These are phyloP conservation scores for Macrocystidia cucumis DNA, from an alignment of 1,284 basidiomycete species.

Conservation along the genomic window DNA sequence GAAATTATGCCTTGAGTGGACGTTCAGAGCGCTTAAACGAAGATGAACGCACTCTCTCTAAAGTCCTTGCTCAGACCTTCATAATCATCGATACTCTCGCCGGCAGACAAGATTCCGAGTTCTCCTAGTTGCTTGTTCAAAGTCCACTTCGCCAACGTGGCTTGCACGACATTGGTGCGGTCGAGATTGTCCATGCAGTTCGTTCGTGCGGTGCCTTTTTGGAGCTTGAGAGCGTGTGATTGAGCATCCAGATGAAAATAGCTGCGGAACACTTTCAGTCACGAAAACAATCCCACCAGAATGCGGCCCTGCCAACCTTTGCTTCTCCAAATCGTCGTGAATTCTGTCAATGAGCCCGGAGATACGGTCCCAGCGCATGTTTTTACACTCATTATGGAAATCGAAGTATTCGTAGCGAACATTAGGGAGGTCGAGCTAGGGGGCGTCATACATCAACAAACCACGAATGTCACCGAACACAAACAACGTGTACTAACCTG, in stretches of 20 bases:
- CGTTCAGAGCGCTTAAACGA: not conserved
- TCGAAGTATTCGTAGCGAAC: conserved; percentile 96
- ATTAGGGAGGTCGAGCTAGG: conserved; percentile 51
- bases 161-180: conserved; percentile 95
- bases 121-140: conserved; percentile 75
- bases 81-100: conserved; percentile 73
- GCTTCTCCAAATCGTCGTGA: conserved; percentile 62
- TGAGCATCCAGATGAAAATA: conserved; percentile 66
- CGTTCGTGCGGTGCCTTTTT: conserved; percentile 68
- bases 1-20: conserved; percentile 6
- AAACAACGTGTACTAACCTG: conserved; percentile 38
- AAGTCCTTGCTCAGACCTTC: conserved; percentile 77
- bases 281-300: conserved; percentile 4
- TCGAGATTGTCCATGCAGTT: conserved; percentile 98
- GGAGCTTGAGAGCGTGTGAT: conserved; percentile 41
- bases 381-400: conserved; percentile 94
- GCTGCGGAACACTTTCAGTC: no score
- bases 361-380: conserved; percentile 94
- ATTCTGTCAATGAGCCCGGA: conserved; percentile 76
- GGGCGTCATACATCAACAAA: conserved; percentile 3
- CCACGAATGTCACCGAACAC: conserved; percentile 1
- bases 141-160: conserved; percentile 79
- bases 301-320: conserved; percentile 54
- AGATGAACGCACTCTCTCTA: conserved; percentile 69
- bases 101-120: conserved; percentile 62